These are phyloP conservation scores for Cucurbitaria berberidis DNA, from an alignment of 2,329 filamentous ascomycete species.

Conservation along the genomic window DNA sequence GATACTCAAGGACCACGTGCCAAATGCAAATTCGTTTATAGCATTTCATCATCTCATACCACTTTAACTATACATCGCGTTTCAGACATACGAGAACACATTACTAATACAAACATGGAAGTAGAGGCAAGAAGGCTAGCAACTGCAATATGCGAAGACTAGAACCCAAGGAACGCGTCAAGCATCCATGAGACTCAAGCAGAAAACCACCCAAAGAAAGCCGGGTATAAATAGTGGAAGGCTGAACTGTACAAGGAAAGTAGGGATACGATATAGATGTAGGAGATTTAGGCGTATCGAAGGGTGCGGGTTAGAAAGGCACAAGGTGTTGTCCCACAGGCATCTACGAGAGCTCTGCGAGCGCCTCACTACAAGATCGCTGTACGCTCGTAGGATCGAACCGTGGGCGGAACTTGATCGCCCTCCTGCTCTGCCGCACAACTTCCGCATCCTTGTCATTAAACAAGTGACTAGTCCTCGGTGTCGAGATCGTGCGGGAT, in stretches of 20 bases:
- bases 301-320: too few relatives aligned
- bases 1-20: too few relatives aligned
- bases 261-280: too few relatives aligned
- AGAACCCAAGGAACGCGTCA: background rate
- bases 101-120: conserved; percentile 2
- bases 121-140: background rate
- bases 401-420: conserved; percentile 29
- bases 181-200: background rate
- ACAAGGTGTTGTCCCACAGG: too few relatives aligned
- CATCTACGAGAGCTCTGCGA: conserved; percentile 29
- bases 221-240: too few relatives aligned
- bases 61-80: background rate
- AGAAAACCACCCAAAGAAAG: background rate
- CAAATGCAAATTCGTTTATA: background rate
- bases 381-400: conserved; percentile 38
- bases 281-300: too few relatives aligned
- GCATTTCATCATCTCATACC: background rate
- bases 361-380: conserved; percentile 36
- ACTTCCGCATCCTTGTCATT: conserved; percentile 18
- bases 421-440: conserved; percentile 21
- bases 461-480: conserved; percentile 13
- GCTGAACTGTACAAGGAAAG: background rate
- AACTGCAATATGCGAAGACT: background rate
- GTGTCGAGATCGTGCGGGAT: conserved; percentile 21
- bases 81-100: background rate